Evolutionary conservation across 257 asterid species (phyloP).

Genomic region (Echites panduratus): DNA sequence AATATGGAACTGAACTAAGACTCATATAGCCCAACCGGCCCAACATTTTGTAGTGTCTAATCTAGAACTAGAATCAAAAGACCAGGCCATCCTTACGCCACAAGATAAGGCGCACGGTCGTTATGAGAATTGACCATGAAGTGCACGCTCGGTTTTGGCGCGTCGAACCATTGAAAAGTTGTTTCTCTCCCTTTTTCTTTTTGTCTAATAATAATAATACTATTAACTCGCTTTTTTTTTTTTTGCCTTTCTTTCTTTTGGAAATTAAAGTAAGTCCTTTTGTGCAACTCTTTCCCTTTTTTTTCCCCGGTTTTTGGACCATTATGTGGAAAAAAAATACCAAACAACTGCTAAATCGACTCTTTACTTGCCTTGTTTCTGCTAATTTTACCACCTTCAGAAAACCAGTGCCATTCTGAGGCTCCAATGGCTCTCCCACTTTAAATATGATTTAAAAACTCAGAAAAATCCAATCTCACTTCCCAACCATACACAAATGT

Average conservation of each 20-base stretch:
- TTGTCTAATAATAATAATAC: background rate
- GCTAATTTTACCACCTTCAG: background rate
- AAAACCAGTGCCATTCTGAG: conserved; percentile 1
- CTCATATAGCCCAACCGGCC: too few species aligned
- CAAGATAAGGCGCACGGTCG: background rate
- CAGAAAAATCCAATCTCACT: background rate
- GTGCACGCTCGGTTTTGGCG: conserved; percentile 14
- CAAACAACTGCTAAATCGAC: background rate
- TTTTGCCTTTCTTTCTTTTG: background rate
- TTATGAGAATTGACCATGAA: background rate
- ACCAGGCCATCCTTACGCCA: conserved; percentile 6
- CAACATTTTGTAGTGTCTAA: background rate
- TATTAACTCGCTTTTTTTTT: background rate
- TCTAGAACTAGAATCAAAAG: background rate
- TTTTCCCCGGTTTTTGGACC: background rate
- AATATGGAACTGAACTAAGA: too few species aligned
- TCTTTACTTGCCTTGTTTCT: background rate
- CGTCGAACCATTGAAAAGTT: conserved; percentile 5
- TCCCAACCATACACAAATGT: background rate
- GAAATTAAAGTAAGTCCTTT: background rate
- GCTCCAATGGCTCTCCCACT: conserved; percentile 14
- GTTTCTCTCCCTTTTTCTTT: background rate
- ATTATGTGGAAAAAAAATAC: background rate
- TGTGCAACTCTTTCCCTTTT: background rate
- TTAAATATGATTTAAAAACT: background rate